Base-by-base conservation (phyloP, 768 basidiomycete species). In the Piloderma croceum region DNA sequence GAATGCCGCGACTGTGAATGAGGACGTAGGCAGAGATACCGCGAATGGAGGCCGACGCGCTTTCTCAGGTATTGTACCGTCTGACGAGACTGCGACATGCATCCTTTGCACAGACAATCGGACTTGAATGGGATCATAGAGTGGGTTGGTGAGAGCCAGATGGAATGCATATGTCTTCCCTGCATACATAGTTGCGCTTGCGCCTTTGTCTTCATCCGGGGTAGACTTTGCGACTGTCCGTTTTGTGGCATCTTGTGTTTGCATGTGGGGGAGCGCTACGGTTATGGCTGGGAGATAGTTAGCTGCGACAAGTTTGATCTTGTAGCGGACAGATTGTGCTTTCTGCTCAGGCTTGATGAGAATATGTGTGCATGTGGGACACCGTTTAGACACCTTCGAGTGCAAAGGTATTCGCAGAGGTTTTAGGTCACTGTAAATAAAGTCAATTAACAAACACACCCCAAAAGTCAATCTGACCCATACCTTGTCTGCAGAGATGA, bases 271-370 rank as follows among this genome's bases (percentile, higher is more conserved):
- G 24, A 89, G 69, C 25, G 73, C 62, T 24, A 90, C 76, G 5
- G 79, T 75, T 23, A 98, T 86, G 3, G 83, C 77, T 1, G 96
- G 96, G 12, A 99, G 71, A 62, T 98, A 98, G 58, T 87, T 94
- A 21, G 89, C 79, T 0, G 94, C 96, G 42, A 94, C 89, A 37
- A 98, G 81, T 62, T 98, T 98, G 64, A 99, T 97, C 65, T 97
- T 97, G 73, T 83, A 97, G 13, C 90, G 79, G 25, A 88, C 84
- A 13, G 89, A 91, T 51, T 91, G 90, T 0, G 92, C 85, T 58
- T 99, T 99, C 56, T 93, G 87, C 59, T 99, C 96, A 3, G 96
- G 96, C 59, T 97, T 96, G 64, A 97, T 96, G 47, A 99, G 77
- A 51, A 98, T 96, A 61, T 98, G 94, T 13, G 88, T 82, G 58